These are phyloP conservation scores for Pythium sukuiense DNA, from an alignment of 352 stramenopile genomes.

Conservation along the genomic window DNA sequence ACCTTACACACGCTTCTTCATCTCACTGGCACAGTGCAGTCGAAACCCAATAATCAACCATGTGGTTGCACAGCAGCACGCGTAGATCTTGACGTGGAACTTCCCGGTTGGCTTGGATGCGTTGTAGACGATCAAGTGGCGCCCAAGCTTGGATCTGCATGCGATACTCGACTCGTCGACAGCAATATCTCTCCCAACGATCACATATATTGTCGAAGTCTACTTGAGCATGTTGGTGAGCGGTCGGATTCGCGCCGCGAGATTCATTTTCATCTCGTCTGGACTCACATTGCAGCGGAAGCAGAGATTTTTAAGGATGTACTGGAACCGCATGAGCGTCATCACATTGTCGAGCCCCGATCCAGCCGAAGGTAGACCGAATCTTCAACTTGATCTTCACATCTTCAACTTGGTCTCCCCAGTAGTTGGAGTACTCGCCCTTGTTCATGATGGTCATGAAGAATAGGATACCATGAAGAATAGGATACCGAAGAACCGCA, in stretches of 20 bases:
- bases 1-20: slow-evolving; percentile 24
- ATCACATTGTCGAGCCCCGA: slow-evolving; percentile 26
- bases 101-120: slow-evolving; percentile 34
- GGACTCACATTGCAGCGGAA: slow-evolving; percentile 12
- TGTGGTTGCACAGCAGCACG: slow-evolving; percentile 30
- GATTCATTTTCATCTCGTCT: slow-evolving; percentile 13
- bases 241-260: slow-evolving; percentile 24
- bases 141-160: slow-evolving; percentile 30
- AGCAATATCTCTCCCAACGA: slow-evolving; percentile 29
- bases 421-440: slow-evolving; percentile 29
- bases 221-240: slow-evolving; percentile 34
- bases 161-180: slow-evolving; percentile 35
- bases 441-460: slow-evolving; percentile 23
- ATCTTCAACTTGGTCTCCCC: slow-evolving; percentile 20
- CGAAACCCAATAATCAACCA: slow-evolving; percentile 34
- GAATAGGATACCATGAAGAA: slow-evolving; percentile 28
- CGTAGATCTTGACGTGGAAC: slow-evolving; percentile 40
- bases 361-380: slow-evolving; percentile 1
- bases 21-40: slow-evolving; percentile 27
- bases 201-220: slow-evolving; percentile 28
- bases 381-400: neutral
- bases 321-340: slow-evolving; percentile 28
- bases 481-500: slow-evolving; percentile 25
- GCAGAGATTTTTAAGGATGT: slow-evolving; percentile 27
- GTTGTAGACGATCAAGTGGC: slow-evolving; percentile 36